Evolutionary conservation across 2,329 filamentous ascomycete genomes (phyloP), one percentile per base, ranked within the genome.

Genomic region (Thelonectria rubi): DNA sequence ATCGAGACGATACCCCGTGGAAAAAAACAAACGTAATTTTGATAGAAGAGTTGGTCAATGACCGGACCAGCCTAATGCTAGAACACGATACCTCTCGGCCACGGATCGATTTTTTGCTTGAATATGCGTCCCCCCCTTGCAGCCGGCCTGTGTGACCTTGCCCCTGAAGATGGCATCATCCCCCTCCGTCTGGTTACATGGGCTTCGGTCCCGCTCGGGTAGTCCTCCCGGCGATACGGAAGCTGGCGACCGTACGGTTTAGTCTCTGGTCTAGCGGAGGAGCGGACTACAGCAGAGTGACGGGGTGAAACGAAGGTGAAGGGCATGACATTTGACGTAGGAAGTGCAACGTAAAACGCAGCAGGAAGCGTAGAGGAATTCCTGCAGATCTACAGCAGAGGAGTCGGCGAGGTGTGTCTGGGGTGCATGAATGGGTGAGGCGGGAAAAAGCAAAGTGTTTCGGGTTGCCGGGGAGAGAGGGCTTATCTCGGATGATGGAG

Each of bases 1-100:
- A 51, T 57, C 24, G 39, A 37, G 18, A 46, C 37, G 48, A 45
- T 42, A 50, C 20, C 14, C 47, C 43, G 20, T n/a, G 51, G 37
- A 47, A 30, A 24, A 30, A 30, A 8, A n/a, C n/a, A n/a, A 47
- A 42, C 45, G 34, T 49, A 57, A 47, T 20, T 49, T 60, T 60
- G 24, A 37, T 43, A 42, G 39, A 56, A 30, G 17, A 26, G 42
- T 17, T 20, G 45, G 47, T 30, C 15, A 9, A 26, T 32, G 17
- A 26, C 21, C 12, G 20, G 20, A 42, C 21, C 26, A 40, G 17
- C 26, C 14, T 52, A 51, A 51, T 45, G 49, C 12, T 32, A 58
- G 30, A 37, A 53, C 48, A 47, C 42, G 34, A 53, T 17, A 24
- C 26, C 26, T 18, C 11, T 17, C 15, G 45, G 20, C 20, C 30